Percentiles rank a stretch among this genome's conserved stretches.
Evolutionary conservation across 108 stramenopile genomes (phyloP).

Genomic region (Cyclostephanos tholiformis): DNA sequence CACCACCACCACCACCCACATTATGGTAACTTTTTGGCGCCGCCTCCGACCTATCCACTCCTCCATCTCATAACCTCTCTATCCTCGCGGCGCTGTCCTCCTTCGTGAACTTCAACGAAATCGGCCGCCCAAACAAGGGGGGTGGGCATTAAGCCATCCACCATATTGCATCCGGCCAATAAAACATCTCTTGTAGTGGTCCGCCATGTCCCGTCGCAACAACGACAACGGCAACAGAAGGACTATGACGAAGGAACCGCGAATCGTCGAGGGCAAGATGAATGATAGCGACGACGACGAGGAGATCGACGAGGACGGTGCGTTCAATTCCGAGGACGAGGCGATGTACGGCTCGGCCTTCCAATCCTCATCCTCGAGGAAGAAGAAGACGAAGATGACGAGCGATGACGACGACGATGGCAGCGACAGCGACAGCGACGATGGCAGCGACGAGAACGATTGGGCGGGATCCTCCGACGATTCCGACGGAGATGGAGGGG

Average conservation of each 20-base stretch:
- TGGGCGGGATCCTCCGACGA: conserved; percentile 52
- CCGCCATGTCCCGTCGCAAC: neutral
- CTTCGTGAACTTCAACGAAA: too few relatives aligned
- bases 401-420: conserved; percentile 50
- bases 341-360: conserved; percentile 57
- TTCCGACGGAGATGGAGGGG: conserved; percentile 49
- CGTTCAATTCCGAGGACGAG: conserved; percentile 74
- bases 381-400: conserved; percentile 8
- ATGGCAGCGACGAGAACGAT: conserved; percentile 61
- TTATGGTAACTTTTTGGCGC: too few relatives aligned
- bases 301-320: conserved; percentile 67
- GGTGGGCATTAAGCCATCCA: too few relatives aligned
- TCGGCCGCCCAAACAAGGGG: too few relatives aligned
- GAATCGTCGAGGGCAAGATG: conserved; percentile 11
- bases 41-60: too few relatives aligned
- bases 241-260: conserved; percentile 19
- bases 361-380: conserved; percentile 7
- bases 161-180: too few relatives aligned
- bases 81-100: too few relatives aligned
- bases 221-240: neutral
- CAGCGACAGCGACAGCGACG: conserved; percentile 48
- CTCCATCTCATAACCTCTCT: too few relatives aligned
- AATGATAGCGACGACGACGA: conserved; percentile 61
- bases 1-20: too few relatives aligned
- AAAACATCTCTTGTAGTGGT: too few relatives aligned